Evolutionary conservation across 1,284 basidiomycete genomes (phyloP), one percentile per base, ranked within the genome.

Genomic region (Cryptococcus deneoformans): DNA sequence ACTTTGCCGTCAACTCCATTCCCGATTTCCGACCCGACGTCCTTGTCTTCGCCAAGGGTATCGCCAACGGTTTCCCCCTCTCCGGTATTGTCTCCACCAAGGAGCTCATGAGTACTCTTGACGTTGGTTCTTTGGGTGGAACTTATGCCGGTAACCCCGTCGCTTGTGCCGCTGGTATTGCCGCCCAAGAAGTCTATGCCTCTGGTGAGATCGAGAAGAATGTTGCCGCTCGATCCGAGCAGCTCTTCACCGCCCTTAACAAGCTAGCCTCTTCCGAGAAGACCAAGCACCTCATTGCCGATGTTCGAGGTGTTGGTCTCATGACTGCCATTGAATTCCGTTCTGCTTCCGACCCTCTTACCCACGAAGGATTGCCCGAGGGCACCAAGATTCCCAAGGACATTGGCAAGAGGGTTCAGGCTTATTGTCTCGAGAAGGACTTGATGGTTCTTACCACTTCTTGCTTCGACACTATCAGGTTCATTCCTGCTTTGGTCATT

Each of bases 101-200:
- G 78, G 89, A 91, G 65, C 71, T 95, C 55, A 92, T 90, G 57
- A 89, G 90, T 73, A 85, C 81, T 67, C 82, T 95, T 61, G 84
- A 83, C 70, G 85, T 89, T 6, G 92, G 92, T 11, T 85, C 85
- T 14, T 87, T 95, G 85, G 90, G 91, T 35, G 92, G 91, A 16
- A 94, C 92, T 2, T 93, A 93, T 67, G 89, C 89, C 9, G 92
- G 92, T 36, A 95, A 93, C 70, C 87, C 89, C 0, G 89, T 95
- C 0, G 81, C 88, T 0, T 95, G 92, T 71, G 92, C 92, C 0
- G 92, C 92, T 14, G 92, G 86, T 10, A 81, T 87, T 43, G 92
- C 91, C 0, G 88, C 90, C 38, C 83, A 83, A 38, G 86, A 94
- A 54, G 87, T 83, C 1, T 86, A 95, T 77, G 59, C 80, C 79